A percentile compares a stretch with the other conserved stretches of the same genome.
Conservation (phyloP, 1,284 basidiomycete species). For the Cryptococcus sp. region DNA sequence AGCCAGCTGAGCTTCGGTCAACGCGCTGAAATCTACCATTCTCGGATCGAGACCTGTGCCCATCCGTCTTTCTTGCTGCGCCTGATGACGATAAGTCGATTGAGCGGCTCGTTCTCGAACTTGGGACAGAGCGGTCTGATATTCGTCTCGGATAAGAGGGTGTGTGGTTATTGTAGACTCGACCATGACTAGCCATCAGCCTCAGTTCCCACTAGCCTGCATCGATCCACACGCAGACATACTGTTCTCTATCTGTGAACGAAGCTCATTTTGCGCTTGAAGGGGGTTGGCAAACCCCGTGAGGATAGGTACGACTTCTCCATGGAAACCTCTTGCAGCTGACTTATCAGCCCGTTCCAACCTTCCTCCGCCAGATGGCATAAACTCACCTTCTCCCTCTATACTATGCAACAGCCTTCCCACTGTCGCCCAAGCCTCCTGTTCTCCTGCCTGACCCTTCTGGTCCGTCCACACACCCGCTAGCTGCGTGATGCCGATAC, state of each 20-base stretch:
- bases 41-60: neutral
- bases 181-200: constrained; percentile 18
- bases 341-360: constrained; percentile 4
- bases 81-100: neutral
- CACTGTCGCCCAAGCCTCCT: constrained; percentile 9
- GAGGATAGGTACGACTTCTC: constrained; percentile 21
- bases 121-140: constrained; percentile 8
- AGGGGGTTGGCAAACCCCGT: constrained; percentile 7
- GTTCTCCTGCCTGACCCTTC: neutral
- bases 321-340: constrained; percentile 16
- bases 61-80: too few relatives aligned
- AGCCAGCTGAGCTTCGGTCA: constrained; percentile 8
- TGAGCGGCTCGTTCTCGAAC: neutral
- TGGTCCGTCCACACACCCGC: constrained; percentile 27
- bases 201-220: neutral
- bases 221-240: neutral
- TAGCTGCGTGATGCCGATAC: constrained; percentile 34
- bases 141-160: constrained; percentile 18
- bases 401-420: constrained; percentile 7
- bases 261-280: constrained; percentile 7
- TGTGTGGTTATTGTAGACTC: constrained; percentile 20
- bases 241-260: constrained; percentile 25
- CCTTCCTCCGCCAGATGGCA: too few relatives aligned
- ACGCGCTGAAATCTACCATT: too few relatives aligned
- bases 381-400: constrained; percentile 20